Evolutionary conservation across 1,139 yeast genomes (phyloP).

Genomic region (Yamadazyma sp.): DNA sequence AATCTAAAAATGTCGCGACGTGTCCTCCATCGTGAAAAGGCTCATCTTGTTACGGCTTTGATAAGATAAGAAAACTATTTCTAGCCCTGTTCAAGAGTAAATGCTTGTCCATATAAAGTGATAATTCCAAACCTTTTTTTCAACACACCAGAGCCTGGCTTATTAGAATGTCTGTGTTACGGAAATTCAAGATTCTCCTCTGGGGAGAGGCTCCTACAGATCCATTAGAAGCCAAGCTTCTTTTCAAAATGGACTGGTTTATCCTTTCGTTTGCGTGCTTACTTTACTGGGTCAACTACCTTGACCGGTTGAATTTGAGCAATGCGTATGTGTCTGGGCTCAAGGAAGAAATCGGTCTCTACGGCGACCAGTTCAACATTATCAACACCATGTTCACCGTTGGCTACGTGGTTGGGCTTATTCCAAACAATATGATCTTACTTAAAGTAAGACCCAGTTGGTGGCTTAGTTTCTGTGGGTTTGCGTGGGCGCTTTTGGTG

Average conservation of each 20-base stretch:
- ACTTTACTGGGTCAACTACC: conserved; percentile 51
- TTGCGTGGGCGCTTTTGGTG: conserved; percentile 57
- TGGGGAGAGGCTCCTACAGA: conserved; percentile 44
- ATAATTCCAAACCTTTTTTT: no score
- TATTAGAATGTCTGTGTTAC: conserved; percentile 6
- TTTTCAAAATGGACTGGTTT: conserved; percentile 54
- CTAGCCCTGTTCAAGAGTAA: no score
- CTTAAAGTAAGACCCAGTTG: conserved; percentile 52
- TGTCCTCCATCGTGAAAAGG: not conserved
- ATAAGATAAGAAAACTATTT: not conserved
- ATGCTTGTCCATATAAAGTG: no score
- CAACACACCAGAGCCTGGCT: no score
- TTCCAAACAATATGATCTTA: conserved; percentile 55
- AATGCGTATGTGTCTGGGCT: conserved; percentile 66
- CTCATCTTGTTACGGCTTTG: not conserved
- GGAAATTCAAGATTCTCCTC: conserved; percentile 14
- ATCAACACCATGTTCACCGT: conserved; percentile 58
- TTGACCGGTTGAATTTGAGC: conserved; percentile 48
- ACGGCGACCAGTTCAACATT: conserved; percentile 48
- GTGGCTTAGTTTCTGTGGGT: conserved; percentile 55
- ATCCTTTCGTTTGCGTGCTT: conserved; percentile 57
- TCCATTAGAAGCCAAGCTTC: conserved; percentile 38
- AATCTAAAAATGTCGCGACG: not conserved
- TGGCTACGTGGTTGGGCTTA: conserved; percentile 58
- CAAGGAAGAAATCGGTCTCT: conserved; percentile 51